Percentiles rank a stretch among this genome's conserved stretches.
These are phyloP conservation scores for Xylaria bambusicola DNA, from an alignment of 495 filamentous ascomycete genomes.

Conservation along the genomic window DNA sequence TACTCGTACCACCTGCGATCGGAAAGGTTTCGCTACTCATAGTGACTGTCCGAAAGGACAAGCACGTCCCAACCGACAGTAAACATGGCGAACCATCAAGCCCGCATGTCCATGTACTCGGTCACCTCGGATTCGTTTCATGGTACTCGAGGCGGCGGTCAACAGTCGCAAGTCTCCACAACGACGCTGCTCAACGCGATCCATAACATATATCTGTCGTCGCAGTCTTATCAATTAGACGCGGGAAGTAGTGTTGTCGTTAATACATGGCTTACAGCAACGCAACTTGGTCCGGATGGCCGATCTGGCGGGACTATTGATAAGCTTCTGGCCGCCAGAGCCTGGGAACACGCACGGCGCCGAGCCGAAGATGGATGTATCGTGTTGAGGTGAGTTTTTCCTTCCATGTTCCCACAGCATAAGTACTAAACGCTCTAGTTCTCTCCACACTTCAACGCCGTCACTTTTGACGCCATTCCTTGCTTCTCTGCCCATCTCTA, in stretches of 20 bases:
- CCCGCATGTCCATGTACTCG: constrained; percentile 87
- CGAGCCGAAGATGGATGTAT: constrained; percentile 96
- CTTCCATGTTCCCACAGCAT: constrained; percentile 28
- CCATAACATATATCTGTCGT: constrained; percentile 83
- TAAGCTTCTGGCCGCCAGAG: constrained; percentile 71
- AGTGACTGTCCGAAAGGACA: constrained; percentile 43
- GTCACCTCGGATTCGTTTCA: constrained; percentile 66
- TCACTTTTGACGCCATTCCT: constrained; percentile 83
- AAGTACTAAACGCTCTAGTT: constrained; percentile 51
- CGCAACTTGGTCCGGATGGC: constrained; percentile 64
- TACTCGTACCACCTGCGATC: background rate
- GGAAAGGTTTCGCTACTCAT: constrained; percentile 7
- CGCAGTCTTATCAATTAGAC: constrained; percentile 79
- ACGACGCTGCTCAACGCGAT: constrained; percentile 89
- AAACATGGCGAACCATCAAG: constrained; percentile 64
- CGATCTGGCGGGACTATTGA: constrained; percentile 77
- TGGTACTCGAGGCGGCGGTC: constrained; percentile 61
- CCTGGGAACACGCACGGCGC: constrained; percentile 95
- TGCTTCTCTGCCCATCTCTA: constrained; percentile 71
- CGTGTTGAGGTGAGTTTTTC: constrained; percentile 67
- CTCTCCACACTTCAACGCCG: constrained; percentile 84
- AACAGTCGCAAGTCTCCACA: constrained; percentile 81
- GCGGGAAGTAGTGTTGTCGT: constrained; percentile 91
- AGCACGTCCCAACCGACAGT: constrained; percentile 30
- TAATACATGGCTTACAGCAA: constrained; percentile 88